phyloP scores from a whole-genome alignment of 1,139 yeast genomes.

The Sugiyamaella novakii region DNA sequence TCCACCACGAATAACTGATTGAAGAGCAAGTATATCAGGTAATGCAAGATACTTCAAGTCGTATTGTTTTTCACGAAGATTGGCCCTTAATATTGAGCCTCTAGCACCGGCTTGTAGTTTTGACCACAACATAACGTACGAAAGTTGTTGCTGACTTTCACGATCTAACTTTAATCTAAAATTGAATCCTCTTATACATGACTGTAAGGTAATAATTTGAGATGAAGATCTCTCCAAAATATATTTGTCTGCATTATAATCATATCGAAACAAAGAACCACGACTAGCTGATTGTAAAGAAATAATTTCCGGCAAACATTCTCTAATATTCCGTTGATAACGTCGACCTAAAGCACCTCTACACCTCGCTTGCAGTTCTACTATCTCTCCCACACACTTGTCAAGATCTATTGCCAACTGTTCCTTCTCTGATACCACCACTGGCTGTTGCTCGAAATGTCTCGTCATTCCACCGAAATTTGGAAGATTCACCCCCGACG shows the following conservation, averaged over 20 bases:
- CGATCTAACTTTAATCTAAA: not conserved
- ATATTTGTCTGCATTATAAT: constrained; percentile 26
- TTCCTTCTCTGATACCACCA: constrained; percentile 36
- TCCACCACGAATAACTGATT: constrained; percentile 29
- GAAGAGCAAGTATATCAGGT: constrained; percentile 24
- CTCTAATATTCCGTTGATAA: constrained; percentile 6
- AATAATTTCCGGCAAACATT: constrained; percentile 29
- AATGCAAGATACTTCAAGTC: constrained; percentile 27
- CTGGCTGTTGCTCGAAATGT: constrained; percentile 37
- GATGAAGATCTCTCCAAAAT: constrained; percentile 25
- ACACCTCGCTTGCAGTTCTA: constrained; percentile 47
- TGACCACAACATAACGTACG: not conserved
- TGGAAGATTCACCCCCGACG: constrained; percentile 46
- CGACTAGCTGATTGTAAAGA: constrained; percentile 45
- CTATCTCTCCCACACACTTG: constrained; percentile 40
- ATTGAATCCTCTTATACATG: constrained; percentile 25
- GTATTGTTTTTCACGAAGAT: constrained; percentile 24
- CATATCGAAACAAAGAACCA: constrained; percentile 31
- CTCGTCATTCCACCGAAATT: constrained; percentile 46
- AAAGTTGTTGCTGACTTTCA: not conserved
- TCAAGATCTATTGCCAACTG: constrained; percentile 39
- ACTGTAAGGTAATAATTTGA: constrained; percentile 32
- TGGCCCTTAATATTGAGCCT: constrained; percentile 20
- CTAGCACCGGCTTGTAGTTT: constrained; percentile 20
- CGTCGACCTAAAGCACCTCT: constrained; percentile 41